Evolutionary conservation across 768 basidiomycete genomes (phyloP).

Genomic region (Mrakia blollopis): DNA sequence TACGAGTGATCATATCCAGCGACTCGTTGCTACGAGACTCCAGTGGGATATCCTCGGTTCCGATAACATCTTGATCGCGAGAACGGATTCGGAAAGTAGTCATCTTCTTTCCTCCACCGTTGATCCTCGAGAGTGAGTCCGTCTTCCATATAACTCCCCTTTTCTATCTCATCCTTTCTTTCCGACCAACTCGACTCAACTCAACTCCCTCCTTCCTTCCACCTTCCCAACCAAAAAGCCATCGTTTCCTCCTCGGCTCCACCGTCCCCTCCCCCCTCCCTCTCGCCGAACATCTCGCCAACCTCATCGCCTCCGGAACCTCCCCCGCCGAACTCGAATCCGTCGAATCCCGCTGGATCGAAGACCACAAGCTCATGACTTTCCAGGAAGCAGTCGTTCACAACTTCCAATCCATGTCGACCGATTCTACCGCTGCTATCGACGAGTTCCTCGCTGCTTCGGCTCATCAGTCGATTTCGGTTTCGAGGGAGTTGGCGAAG

Average conservation of each 20-base stretch:
- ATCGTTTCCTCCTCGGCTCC: not conserved
- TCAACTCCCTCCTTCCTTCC: not conserved
- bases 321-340: constrained; percentile 61
- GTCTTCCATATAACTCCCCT: not conserved
- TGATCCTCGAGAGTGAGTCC: constrained; percentile 59
- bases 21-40: constrained; percentile 78
- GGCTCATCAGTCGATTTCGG: not conserved
- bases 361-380: constrained; percentile 63
- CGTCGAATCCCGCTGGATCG: constrained; percentile 72
- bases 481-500: constrained; percentile 60
- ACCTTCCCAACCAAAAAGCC: too few species aligned
- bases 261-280: not conserved
- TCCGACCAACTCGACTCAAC: not conserved
- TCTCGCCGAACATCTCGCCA: not conserved
- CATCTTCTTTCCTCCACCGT: constrained; percentile 78
- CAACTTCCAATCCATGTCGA: not conserved
- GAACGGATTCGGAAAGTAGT: constrained; percentile 85
- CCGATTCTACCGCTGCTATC: not conserved
- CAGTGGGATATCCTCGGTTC: constrained; percentile 85
- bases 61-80: constrained; percentile 62
- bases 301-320: constrained; percentile 19
- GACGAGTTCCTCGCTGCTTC: not conserved
- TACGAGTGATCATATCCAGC: constrained; percentile 74
- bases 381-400: constrained; percentile 56
- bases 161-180: not conserved